These are phyloP conservation scores for Lathyrus oleraceus DNA, from an alignment of 306 rosid species.

Conservation along the genomic window DNA sequence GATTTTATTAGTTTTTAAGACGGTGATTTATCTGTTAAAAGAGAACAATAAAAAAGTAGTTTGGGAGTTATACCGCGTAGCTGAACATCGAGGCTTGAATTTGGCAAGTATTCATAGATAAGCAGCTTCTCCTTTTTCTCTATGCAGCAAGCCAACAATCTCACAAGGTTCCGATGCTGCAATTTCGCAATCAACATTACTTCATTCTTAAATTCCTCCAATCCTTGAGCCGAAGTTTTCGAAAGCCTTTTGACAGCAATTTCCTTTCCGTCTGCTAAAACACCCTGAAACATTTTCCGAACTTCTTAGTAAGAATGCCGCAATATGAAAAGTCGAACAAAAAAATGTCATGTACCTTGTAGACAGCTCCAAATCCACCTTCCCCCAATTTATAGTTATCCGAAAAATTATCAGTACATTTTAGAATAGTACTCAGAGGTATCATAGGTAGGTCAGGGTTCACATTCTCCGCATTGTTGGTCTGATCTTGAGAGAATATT, in stretches of 20 bases:
- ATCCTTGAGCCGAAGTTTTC: slow-evolving; percentile 44
- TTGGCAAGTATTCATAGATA: slow-evolving; percentile 66
- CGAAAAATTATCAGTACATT: slow-evolving; percentile 37
- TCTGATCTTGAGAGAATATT: slow-evolving; percentile 34
- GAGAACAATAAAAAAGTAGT: not conserved
- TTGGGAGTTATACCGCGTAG: slow-evolving; percentile 45
- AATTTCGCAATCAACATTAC: slow-evolving; percentile 61
- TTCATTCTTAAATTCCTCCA: slow-evolving; percentile 46
- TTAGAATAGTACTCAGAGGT: slow-evolving; percentile 35
- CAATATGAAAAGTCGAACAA: not conserved
- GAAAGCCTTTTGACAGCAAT: slow-evolving; percentile 52
- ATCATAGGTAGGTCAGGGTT: slow-evolving; percentile 41
- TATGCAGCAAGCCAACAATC: slow-evolving; percentile 61
- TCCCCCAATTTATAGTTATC: slow-evolving; percentile 37
- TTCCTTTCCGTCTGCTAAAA: slow-evolving; percentile 40
- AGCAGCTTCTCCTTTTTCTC: slow-evolving; percentile 63
- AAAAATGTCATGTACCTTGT: slow-evolving; percentile 30
- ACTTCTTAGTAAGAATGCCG: slow-evolving; percentile 8
- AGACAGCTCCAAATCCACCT: slow-evolving; percentile 57
- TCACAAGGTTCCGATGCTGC: slow-evolving; percentile 71
- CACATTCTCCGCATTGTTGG: slow-evolving; percentile 23
- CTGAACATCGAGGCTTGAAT: slow-evolving; percentile 60
- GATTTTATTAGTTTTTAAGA: too few relatives aligned
- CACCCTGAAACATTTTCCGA: slow-evolving; percentile 31
- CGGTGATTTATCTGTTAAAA: not conserved